phyloP scores from a whole-genome alignment of 805 yeast species.

The Candida saitoana region DNA sequence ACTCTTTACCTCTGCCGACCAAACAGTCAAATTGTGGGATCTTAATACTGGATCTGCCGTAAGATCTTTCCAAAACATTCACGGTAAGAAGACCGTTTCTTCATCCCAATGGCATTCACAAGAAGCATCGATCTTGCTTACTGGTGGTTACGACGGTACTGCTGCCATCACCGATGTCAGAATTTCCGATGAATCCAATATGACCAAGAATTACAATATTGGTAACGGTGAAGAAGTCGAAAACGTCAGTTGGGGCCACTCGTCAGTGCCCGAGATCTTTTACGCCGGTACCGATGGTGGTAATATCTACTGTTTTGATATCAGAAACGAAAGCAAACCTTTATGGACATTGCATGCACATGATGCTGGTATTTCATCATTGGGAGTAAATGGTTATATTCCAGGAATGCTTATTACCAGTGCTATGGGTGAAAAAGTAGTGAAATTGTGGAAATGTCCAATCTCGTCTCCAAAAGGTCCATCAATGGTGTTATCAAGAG shows the following conservation, averaged over 20 bases:
- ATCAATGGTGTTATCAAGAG: constrained; percentile 84
- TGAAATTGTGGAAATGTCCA: constrained; percentile 84
- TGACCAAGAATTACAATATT: constrained; percentile 64
- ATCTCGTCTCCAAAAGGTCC: constrained; percentile 43
- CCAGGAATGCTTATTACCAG: constrained; percentile 79
- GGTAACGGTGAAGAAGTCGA: constrained; percentile 79
- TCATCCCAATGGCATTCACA: constrained; percentile 77
- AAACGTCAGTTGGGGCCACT: constrained; percentile 64
- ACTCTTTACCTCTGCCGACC: constrained; percentile 95
- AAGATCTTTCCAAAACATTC: constrained; percentile 68
- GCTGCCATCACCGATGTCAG: constrained; percentile 84
- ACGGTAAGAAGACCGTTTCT: constrained; percentile 77
- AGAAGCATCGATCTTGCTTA: constrained; percentile 65
- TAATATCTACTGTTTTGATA: constrained; percentile 82
- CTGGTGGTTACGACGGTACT: constrained; percentile 92
- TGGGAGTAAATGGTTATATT: constrained; percentile 62
- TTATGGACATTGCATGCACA: constrained; percentile 97
- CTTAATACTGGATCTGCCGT: constrained; percentile 70
- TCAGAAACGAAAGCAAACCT: constrained; percentile 63
- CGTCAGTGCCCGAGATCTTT: constrained; percentile 48
- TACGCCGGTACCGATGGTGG: constrained; percentile 92
- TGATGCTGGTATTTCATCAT: constrained; percentile 85
- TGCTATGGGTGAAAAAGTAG: constrained; percentile 83
- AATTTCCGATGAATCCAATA: constrained; percentile 53
- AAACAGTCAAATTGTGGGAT: constrained; percentile 95